Conservation (phyloP, 441 rosid genomes). For the Dalechampia spathulata region DNA sequence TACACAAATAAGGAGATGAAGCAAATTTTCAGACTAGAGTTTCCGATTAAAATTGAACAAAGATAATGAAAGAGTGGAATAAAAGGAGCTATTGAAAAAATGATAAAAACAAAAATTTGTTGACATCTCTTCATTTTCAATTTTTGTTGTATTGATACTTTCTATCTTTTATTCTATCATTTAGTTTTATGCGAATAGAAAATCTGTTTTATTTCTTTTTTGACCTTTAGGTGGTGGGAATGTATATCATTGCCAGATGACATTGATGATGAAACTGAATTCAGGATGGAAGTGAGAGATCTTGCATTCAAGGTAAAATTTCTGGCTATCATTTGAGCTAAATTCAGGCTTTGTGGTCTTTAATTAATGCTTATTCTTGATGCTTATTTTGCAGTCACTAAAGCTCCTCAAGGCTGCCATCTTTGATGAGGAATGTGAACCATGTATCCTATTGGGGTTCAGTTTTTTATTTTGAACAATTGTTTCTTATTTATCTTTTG, state of each 20-base stretch:
- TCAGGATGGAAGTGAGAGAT: constrained; percentile 68
- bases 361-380: too few relatives aligned
- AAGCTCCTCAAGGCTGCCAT: constrained; percentile 72
- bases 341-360: constrained; percentile 8
- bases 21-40: background rate
- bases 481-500: constrained; percentile 1
- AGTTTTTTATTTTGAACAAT: background rate
- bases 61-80: background rate
- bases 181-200: constrained; percentile 5
- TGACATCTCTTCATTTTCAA: too few relatives aligned
- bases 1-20: constrained; percentile 1
- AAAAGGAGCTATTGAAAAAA: background rate
- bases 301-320: constrained; percentile 58
- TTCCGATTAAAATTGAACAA: background rate
- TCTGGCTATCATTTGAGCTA: constrained; percentile 5
- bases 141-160: background rate
- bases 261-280: constrained; percentile 68
- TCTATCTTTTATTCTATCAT: background rate
- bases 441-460: constrained; percentile 51
- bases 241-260: constrained; percentile 77
- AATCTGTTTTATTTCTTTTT: background rate
- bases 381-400: constrained; percentile 76
- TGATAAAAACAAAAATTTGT: background rate
- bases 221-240: constrained; percentile 84
- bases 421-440: constrained; percentile 76